Evolutionary conservation across 2,329 filamentous ascomycete genomes (phyloP), one percentile per base, ranked within the genome.

Genomic region (Phialemonium atrogriseum): DNA sequence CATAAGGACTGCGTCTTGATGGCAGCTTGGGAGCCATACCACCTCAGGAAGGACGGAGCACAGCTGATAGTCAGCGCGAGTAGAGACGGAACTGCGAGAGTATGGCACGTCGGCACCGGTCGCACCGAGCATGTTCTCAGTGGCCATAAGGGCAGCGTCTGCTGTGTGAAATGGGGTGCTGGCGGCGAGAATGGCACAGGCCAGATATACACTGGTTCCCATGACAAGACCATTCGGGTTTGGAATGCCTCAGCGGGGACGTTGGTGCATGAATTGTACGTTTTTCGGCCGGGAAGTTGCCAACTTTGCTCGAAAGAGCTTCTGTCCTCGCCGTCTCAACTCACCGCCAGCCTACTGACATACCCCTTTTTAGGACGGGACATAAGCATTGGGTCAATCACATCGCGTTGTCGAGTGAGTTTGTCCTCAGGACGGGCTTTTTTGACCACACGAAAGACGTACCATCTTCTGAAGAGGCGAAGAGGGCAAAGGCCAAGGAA

Each of bases 351-450:
- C n/a, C n/a, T n/a, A n/a, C n/a, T n/a, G n/a, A n/a, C n/a, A n/a
- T n/a, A n/a, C n/a, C n/a, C n/a, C n/a, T n/a, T n/a, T n/a, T n/a
- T n/a, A n/a, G n/a, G n/a, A n/a, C n/a, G n/a, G 39, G 48, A 1
- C 93, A 98, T 52, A 85, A 84, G 1, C 91, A 96, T 53, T 94
- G 89, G 77, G 84, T 98, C 18, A 98, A 98, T 52, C 86, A 95
- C 50, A 72, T 98, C 14, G 87, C 91, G 0, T 70, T 98, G 5
- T 95, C 87, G 1, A 95, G 87, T 4, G 91, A 96, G 49, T 91
- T 88, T 49, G 87, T 82, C 3, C 66, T 95, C 21, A 74, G 87
- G 30, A 95, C 88, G 1, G 80, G 75, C 2, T 98, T 80, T 59
- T 83, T 84, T 50, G 89, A 96, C 49, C 87, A 95, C 54, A 78